Base-by-base conservation (phyloP, 768 basidiomycete species). In the Coprinopsis cinerea region DNA sequence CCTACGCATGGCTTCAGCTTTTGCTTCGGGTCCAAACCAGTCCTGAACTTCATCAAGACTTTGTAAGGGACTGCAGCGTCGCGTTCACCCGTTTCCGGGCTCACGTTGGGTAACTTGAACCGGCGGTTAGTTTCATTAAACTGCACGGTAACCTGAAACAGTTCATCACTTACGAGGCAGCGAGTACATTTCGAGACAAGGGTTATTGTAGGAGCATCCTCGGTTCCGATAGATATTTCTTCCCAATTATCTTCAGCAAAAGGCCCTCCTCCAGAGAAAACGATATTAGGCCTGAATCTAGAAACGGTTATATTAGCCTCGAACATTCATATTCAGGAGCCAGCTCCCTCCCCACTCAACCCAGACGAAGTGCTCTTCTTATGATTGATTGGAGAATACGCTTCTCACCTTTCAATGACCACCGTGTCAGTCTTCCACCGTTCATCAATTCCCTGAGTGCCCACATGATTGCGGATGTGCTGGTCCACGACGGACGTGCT, bases 211-310 rank as follows among this genome's bases (percentile, higher is more conserved):
- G 73, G 69, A n/a, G 68, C 63, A 9, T 59, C 58, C 43, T 63
- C 59, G 43, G 74, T 66, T 25, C 75, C 75, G 57, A 87, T 73
- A 3, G 63, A 55, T 32, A 89, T 75, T 60, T 81, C 79, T 51
- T 79, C 76, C 77, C 85, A 81, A 30, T 69, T 62, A 56, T 91
- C 88, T 61, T 91, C 88, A 9, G 78, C 75, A 60, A 87, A 91
- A 3, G 87, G 77, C 2, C 73, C 74, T 1, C 77, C 83, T 15
- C 88, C 88, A 47, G 67, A 67, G 55, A 89, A 61, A 5, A 89
- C 75, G 44, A 91, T 81, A 59, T 90, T 91, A 0, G 88, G 87
- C 44, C 88, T 69, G 68, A 88, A 91, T 58, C 87, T 88, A 56
- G 18, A 35, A 47, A 26, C 17, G 13, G 22, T 27, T 40, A 32